A percentile compares a stretch with the other conserved stretches of the same genome.
Conservation (phyloP, 495 filamentous ascomycete genomes). For the Lineolata rhizophorae region DNA sequence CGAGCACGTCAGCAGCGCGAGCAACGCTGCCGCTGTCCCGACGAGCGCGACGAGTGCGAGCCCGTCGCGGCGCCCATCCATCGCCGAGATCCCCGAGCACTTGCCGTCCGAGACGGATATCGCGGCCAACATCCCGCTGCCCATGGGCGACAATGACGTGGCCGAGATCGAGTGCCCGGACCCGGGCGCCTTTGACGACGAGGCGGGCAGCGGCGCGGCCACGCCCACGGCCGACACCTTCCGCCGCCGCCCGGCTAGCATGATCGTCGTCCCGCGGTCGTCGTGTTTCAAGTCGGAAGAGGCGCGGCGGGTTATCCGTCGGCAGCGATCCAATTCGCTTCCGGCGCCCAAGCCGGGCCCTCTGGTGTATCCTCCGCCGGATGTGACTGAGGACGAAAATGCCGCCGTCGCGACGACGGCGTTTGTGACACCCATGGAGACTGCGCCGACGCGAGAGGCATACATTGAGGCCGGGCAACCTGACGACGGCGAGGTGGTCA, state of each 20-base stretch:
- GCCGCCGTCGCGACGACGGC: too few species aligned
- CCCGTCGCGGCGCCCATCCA: background rate
- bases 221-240: background rate
- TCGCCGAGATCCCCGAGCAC: conserved; percentile 9
- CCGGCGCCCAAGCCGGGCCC: too few species aligned
- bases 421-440: too few species aligned
- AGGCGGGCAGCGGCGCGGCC: background rate
- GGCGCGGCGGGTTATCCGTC: too few species aligned
- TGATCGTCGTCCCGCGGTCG: too few species aligned
- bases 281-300: too few species aligned
- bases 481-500: too few species aligned
- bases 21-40: background rate
- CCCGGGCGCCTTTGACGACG: conserved; percentile 15
- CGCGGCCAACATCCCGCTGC: conserved; percentile 36
- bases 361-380: too few species aligned
- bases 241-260: too few species aligned
- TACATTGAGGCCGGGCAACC: too few species aligned
- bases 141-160: conserved; percentile 43
- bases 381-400: too few species aligned
- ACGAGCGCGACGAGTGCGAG: background rate
- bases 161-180: conserved; percentile 54
- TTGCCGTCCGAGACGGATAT: conserved; percentile 17
- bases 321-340: background rate
- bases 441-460: too few species aligned
- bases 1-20: background rate